phyloP scores from a whole-genome alignment of 331 rosid species.

The Stylosanthes scabra region DNA sequence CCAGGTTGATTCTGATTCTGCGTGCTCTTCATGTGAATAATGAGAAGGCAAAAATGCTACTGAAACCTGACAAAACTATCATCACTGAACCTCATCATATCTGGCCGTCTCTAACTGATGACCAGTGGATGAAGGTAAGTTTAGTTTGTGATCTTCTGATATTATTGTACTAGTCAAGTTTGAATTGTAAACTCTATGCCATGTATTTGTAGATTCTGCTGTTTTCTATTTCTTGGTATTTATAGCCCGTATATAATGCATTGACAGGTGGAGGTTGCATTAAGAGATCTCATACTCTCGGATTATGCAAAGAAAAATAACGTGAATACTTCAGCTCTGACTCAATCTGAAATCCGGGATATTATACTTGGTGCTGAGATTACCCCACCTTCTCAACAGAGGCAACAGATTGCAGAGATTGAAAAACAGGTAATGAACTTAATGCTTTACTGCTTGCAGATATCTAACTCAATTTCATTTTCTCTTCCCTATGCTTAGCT shows the following conservation, averaged over 20 bases:
- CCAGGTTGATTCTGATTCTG: constrained; percentile 89
- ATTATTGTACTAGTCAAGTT: background rate
- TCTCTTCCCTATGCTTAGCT: background rate
- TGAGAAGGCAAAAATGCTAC: constrained; percentile 96
- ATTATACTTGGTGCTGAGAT: constrained; percentile 99
- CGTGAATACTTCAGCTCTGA: constrained; percentile 93
- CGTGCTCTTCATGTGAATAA: constrained; percentile 97
- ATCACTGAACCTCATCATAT: constrained; percentile 97
- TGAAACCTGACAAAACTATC: constrained; percentile 94
- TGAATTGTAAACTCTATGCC: background rate
- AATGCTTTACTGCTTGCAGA: constrained; percentile 9
- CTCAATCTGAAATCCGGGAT: constrained; percentile 98
- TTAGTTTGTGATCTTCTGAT: background rate
- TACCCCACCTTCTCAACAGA: constrained; percentile 98
- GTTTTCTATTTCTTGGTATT: background rate
- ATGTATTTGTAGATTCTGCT: background rate
- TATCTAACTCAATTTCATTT: background rate
- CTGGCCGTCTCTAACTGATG: constrained; percentile 98
- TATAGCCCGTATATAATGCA: constrained; percentile 19
- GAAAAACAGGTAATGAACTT: constrained; percentile 82
- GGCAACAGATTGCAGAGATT: constrained; percentile 98
- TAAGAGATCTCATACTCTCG: constrained; percentile 95
- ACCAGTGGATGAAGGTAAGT: constrained; percentile 98
- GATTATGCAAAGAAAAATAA: constrained; percentile 99
- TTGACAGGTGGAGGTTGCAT: constrained; percentile 96